Conservation (phyloP, 257 asterid genomes). For the Jasminum sambac region DNA sequence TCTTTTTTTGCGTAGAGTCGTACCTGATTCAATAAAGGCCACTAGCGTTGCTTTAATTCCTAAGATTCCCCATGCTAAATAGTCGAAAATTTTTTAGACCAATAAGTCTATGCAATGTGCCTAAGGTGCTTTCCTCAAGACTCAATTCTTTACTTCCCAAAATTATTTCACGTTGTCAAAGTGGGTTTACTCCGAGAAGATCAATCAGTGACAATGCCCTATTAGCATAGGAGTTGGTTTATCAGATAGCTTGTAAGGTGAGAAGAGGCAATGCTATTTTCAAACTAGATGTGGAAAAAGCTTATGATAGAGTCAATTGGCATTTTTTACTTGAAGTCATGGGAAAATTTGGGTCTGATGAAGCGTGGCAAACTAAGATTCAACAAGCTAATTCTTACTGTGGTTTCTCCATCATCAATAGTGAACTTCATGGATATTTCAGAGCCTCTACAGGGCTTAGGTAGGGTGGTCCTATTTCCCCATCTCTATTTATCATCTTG, state of each 20-base stretch:
- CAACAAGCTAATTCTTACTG: background rate
- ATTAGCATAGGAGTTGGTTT: background rate
- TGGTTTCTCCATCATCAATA: background rate
- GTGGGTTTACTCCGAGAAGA: background rate
- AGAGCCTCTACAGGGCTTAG: too few relatives aligned
- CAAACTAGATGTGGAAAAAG: background rate
- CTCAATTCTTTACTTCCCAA: background rate
- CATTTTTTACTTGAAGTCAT: background rate
- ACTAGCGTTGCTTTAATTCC: too few relatives aligned
- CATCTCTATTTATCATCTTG: too few relatives aligned
- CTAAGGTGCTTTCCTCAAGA: background rate
- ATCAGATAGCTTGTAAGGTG: background rate
- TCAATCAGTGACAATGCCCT: background rate
- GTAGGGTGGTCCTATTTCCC: too few relatives aligned
- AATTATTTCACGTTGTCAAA: background rate
- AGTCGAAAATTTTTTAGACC: too few relatives aligned
- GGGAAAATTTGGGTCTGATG: background rate
- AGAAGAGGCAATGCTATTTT: background rate
- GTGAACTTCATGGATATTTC: background rate
- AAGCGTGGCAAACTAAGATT: background rate
- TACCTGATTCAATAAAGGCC: too few relatives aligned
- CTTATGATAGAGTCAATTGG: background rate
- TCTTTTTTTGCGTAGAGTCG: too few relatives aligned
- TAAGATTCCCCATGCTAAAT: too few relatives aligned
- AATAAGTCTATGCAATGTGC: background rate